Percentiles rank a stretch among this genome's conserved stretches.
Conservation (phyloP, 2,329 filamentous ascomycete genomes). For the Emmonsia crescens region DNA sequence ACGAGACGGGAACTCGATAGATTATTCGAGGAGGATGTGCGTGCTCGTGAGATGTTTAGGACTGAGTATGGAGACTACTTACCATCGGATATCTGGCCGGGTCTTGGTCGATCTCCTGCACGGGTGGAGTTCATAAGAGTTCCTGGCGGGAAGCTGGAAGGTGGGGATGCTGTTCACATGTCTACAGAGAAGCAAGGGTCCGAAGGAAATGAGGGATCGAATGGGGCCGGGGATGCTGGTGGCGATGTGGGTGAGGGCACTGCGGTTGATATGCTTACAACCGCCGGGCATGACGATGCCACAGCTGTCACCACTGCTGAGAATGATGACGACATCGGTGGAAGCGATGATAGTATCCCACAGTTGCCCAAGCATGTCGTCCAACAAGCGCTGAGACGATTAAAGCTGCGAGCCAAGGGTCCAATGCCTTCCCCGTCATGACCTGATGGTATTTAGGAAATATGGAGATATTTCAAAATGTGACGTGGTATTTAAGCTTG, state of each 20-base stretch:
- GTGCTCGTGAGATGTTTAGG: slow-evolving; percentile 66
- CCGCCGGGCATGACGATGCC: not conserved
- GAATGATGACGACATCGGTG: not conserved
- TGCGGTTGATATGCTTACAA: not conserved
- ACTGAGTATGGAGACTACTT: slow-evolving; percentile 76
- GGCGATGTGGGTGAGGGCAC: slow-evolving; percentile 7
- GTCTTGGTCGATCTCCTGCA: slow-evolving; percentile 50
- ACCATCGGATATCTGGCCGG: slow-evolving; percentile 79
- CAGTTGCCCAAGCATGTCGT: slow-evolving; percentile 32
- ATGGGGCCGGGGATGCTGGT: slow-evolving; percentile 1
- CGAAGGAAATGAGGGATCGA: slow-evolving; percentile 7
- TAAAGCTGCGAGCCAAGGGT: slow-evolving; percentile 23
- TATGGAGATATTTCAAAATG: not conserved
- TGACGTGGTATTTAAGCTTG: not conserved
- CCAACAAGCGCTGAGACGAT: slow-evolving; percentile 32
- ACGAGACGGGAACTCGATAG: slow-evolving; percentile 66
- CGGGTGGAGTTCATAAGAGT: slow-evolving; percentile 32
- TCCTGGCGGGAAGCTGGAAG: slow-evolving; percentile 25
- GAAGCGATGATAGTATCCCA: slow-evolving; percentile 30
- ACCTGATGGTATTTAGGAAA: not conserved
- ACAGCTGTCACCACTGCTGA: not conserved
- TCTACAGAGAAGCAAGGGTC: not conserved
- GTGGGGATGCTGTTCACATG: slow-evolving; percentile 7
- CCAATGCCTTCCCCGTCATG: not conserved
- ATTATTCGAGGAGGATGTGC: slow-evolving; percentile 61